These are phyloP conservation scores for Solanum piurae DNA, from an alignment of 257 asterid species.

Conservation along the genomic window DNA sequence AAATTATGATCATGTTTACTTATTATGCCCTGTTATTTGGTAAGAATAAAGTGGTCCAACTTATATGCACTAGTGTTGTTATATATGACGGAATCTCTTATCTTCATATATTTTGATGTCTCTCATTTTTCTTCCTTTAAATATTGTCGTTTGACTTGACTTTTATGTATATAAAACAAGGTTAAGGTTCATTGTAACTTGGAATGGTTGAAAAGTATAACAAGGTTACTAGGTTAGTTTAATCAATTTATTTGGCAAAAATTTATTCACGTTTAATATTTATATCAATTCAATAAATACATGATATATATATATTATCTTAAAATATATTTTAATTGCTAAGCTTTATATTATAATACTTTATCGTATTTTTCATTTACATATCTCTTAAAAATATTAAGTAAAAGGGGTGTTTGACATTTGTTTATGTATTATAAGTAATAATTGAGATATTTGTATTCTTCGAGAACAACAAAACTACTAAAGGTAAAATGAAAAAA, in stretches of 20 bases:
- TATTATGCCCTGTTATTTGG: too few relatives aligned
- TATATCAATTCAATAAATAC: background rate
- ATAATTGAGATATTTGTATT: too few relatives aligned
- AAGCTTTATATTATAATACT: too few relatives aligned
- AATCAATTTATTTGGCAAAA: background rate
- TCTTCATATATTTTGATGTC: background rate
- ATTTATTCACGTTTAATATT: rapidly evolving
- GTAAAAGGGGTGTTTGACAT: background rate
- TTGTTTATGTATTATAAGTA: too few relatives aligned
- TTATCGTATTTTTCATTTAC: background rate
- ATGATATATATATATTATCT: background rate
- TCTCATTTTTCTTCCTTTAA: background rate
- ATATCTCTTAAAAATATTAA: too few relatives aligned
- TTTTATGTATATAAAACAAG: background rate
- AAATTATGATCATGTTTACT: too few relatives aligned
- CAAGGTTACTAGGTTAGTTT: too few relatives aligned
- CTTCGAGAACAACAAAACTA: background rate
- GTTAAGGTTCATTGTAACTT: background rate
- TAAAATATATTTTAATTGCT: too few relatives aligned
- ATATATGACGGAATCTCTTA: background rate
- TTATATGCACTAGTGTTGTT: background rate
- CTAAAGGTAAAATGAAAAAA: background rate
- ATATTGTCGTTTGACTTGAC: background rate
- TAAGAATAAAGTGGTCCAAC: background rate
- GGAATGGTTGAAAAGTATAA: background rate